Base-by-base conservation (phyloP, 73 alveolate species). In the Tetrahymena malaccensis region DNA sequence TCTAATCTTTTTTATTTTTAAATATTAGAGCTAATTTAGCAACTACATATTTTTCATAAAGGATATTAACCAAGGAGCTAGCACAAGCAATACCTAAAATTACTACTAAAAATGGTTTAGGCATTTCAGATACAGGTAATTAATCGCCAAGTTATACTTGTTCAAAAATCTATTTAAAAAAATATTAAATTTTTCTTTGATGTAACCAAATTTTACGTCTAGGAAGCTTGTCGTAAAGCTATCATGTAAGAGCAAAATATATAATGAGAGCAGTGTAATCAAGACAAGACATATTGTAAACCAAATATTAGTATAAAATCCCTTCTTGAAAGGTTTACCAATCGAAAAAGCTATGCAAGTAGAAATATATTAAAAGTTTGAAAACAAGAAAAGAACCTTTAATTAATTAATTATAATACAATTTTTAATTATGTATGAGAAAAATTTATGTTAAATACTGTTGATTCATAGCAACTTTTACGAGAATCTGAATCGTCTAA, bases 241-340 rank as follows among this genome's bases (percentile, higher is more conserved):
- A 58, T 58, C 35, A 4, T 21, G 85, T 1, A 58, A 8, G 1
- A 58, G 37, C 22, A 19, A 33, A 27, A 94, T 34, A 43, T 93
- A 93, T 27, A 94, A 84, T 38, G 44, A 34, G 33, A 43, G 10
- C 4, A 40, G 10, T 0, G 27, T 35, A 11, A 96, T 50, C 25
- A 43, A 25, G 43, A 97, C 40, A 35, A 94, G 83, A 55, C 96
- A 83, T 11, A 97, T 85, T 96, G 96, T 96, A 94, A 98, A 96
- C 31, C 94, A 94, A 93, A 94, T 57, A 94, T 98, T 98, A 22
- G 96, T 96, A 85, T 97, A 98, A 89, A 98, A 97, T 22, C 98
- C 97, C 96, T 98, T 93, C 93, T 99, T 97, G 96, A 98, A 98
- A 50, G 99, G 99, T 95, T 97, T 98, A 43, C 98, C 96, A 94